These are phyloP conservation scores for Ceratocystis albifundus DNA, from an alignment of 2,329 filamentous ascomycete genomes.

Conservation along the genomic window DNA sequence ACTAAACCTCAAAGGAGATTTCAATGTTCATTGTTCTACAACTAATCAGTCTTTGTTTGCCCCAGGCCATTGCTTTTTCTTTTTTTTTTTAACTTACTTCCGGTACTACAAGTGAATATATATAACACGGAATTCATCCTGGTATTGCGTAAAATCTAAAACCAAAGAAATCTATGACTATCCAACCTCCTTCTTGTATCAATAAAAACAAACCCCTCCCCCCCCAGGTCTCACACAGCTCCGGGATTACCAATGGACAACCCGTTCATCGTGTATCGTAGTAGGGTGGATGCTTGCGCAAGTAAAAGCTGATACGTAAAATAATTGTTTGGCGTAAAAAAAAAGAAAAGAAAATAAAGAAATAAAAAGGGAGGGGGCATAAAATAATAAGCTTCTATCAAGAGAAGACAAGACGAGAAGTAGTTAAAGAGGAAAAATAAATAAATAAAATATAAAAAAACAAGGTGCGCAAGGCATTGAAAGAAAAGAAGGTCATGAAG, in stretches of 20 bases:
- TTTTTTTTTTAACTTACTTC: too few species aligned
- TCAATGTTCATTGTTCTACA: too few species aligned
- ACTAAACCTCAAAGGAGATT: too few species aligned
- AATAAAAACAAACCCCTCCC: neutral
- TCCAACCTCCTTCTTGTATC: neutral
- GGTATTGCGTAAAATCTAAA: conserved; percentile 1
- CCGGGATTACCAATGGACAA: neutral
- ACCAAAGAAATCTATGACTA: conserved; percentile 3
- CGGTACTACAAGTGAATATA: too few species aligned
- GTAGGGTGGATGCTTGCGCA: conserved; percentile 4
- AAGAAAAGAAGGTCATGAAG: conserved; percentile 12
- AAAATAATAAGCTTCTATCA: neutral
- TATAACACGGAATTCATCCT: neutral
- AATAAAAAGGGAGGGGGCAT: too few species aligned
- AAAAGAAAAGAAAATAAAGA: too few species aligned
- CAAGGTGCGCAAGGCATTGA: neutral
- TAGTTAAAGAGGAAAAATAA: neutral
- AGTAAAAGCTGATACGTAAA: conserved; percentile 6
- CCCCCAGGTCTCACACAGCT: neutral
- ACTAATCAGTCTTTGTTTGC: too few species aligned
- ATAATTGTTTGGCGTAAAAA: conserved; percentile 1
- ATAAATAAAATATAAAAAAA: too few species aligned
- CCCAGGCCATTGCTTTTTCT: too few species aligned
- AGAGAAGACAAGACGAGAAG: neutral
- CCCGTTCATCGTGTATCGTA: neutral